Evolutionary conservation across 306 rosid species (phyloP), one percentile per base, ranked within the genome.

Genomic region (Phaseolus lunatus): DNA sequence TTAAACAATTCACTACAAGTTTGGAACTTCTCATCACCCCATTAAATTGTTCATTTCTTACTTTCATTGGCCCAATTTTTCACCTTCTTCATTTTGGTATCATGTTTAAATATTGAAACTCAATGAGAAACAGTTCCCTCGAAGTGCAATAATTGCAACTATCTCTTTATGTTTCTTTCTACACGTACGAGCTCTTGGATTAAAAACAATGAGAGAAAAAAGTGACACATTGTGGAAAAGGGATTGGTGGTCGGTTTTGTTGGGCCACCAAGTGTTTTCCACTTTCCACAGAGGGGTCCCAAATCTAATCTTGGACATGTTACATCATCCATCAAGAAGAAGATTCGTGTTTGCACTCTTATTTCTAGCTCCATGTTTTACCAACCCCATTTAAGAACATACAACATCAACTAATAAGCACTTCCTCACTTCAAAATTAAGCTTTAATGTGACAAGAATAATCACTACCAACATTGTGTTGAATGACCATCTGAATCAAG

Each of bases 181-280:
- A 35, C 50, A 37, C 57, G 23, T 45, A 78, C 39, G 48, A 44
- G 27, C 50, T 65, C 70, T 35, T 53, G 13, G 16, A 48, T 56
- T 59, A 49, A 62, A 75, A 53, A 48, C 39, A 44, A n/a, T 44
- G n/a, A 65, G 23, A 47, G n/a, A 4, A 69, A 70, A 72, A 9
- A 20, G 48, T 35, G 41, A 77, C 74, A 80, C 67, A 3, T 12
- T 80, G 77, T 45, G 16, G 57, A 80, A 73, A 77, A 77, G 74
- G 24, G 50, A 52, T 61, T 78, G 69, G 56, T 65, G 84, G 83
- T 84, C 73, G 82, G 82, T 80, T n/a, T 48, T 65, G 69, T 13
- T 65, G 82, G 66, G 57, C 70, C 76, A 24, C 43, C 0, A 52
- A 31, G 49, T 41, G 72, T 65, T 29, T 63, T 31, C 71, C 56